Evolutionary conservation across 352 stramenopile species (phyloP), one percentile per base, ranked within the genome.

Genomic region (Detonula confervacea): DNA sequence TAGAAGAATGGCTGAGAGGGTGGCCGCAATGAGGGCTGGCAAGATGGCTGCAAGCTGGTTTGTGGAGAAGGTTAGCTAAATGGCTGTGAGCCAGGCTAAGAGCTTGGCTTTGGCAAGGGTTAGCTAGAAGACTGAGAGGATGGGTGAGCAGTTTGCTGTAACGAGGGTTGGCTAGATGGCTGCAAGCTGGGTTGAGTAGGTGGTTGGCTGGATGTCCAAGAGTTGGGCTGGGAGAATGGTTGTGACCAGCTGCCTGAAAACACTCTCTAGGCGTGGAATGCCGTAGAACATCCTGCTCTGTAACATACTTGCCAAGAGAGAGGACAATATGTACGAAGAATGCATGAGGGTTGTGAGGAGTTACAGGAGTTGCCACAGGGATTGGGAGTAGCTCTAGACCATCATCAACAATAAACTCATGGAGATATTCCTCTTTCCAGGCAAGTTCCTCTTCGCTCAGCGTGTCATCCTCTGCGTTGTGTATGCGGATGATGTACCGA

Each of bases 311-410:
- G 9, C 70, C 70, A 0, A 72, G n/a, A 29, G 70, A 66, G 9
- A 79, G 25, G 1, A 79, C 52, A 14, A 73, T 14, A 67, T 79
- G 70, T 18, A 57, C 37, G 16, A 79, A 24, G 47, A 70, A 79
- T 30, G 56, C 60, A n/a, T 73, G 46, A 60, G 49, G 14, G 35
- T 79, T 54, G 3, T 22, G 2, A n/a, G 70, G 70, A 14, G 37
- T 73, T 12, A 65, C 27, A 14, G 29, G 22, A 11, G 33, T 30
- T 2, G 49, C n/a, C 5, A 64, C 55, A 33, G 55, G 22, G 11
- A 77, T 69, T 0, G 67, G 67, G 9, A 67, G 56, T 25, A 68
- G 27, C 25, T 69, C 54, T 7, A 20, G 24, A 44, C n/a, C 55
- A 51, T 77, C 56, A 42, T 74, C 14, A 59, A 57, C 22, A 11